A percentile compares a stretch with the other conserved stretches of the same genome.
Evolutionary conservation across 495 filamentous ascomycete genomes (phyloP).

Genomic region (Podospora comata): DNA sequence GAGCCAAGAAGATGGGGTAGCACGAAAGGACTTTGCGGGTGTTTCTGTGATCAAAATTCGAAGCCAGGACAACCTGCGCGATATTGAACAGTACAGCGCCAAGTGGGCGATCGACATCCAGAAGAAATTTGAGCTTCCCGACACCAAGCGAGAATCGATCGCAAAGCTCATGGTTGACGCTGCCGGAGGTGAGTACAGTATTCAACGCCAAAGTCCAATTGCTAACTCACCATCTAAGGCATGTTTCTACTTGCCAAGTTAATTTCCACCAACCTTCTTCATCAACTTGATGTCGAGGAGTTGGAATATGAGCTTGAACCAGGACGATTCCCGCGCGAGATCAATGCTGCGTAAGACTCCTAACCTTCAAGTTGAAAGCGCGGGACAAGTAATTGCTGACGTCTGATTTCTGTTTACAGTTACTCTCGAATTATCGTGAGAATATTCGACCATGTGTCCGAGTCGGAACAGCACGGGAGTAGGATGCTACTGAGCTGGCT

Average conservation of each 20-base stretch:
- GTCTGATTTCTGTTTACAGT: background rate
- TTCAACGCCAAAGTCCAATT: too few relatives aligned
- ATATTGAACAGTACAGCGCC: background rate
- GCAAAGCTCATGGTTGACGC: background rate
- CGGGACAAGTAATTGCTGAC: background rate
- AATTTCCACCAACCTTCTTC: background rate
- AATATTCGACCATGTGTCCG: background rate
- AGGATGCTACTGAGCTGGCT: slow-evolving; percentile 4
- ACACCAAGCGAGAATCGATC: background rate
- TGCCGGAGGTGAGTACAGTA: background rate
- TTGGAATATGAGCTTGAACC: background rate
- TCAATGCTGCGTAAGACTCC: background rate
- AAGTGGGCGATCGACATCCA: background rate
- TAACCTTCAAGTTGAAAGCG: background rate
- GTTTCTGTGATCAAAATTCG: background rate
- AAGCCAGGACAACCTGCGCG: background rate
- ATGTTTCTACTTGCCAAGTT: background rate
- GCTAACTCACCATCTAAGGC: background rate
- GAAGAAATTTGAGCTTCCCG: background rate
- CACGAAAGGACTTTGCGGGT: background rate
- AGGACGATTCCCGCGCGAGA: background rate
- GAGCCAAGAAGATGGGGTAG: background rate
- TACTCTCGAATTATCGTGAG: background rate
- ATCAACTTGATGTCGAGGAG: background rate
- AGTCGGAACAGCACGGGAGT: background rate